These are phyloP conservation scores for Cucumis cinereus DNA, from an alignment of 306 rosid species.

Conservation along the genomic window DNA sequence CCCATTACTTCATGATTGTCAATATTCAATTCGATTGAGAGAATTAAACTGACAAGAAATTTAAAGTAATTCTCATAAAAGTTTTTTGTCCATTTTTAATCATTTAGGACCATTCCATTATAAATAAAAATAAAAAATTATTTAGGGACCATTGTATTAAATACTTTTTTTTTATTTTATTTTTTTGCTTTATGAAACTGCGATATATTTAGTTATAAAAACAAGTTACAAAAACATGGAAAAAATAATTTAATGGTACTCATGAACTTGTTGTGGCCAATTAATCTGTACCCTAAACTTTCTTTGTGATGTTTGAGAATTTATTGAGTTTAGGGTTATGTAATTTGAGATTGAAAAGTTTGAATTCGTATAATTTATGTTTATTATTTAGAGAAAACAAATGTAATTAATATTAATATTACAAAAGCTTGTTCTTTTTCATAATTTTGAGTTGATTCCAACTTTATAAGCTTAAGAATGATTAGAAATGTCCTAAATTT, in stretches of 20 bases:
- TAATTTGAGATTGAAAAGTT: neutral
- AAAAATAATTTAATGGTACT: neutral
- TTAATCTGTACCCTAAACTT: neutral
- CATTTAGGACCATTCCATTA: neutral
- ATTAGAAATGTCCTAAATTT: too few relatives aligned
- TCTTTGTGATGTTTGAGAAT: neutral
- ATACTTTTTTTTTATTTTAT: neutral
- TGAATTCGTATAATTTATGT: too few relatives aligned
- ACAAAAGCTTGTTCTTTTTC: too few relatives aligned
- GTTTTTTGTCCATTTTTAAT: neutral
- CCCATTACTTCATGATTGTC: constrained; percentile 3
- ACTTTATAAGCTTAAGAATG: too few relatives aligned
- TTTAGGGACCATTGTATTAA: neutral
- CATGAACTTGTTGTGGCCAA: neutral
- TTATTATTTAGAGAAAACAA: too few relatives aligned
- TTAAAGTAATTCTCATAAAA: neutral
- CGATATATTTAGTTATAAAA: neutral
- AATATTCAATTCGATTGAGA: neutral
- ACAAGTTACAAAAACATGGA: too few relatives aligned
- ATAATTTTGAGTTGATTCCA: too few relatives aligned
- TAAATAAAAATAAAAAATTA: neutral
- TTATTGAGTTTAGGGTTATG: neutral
- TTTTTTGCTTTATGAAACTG: neutral
- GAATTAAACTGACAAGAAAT: constrained; percentile 4
- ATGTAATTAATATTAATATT: too few relatives aligned